phyloP scores from a whole-genome alignment of 345 rosid genomes.

The Eucalyptus cladocalyx region DNA sequence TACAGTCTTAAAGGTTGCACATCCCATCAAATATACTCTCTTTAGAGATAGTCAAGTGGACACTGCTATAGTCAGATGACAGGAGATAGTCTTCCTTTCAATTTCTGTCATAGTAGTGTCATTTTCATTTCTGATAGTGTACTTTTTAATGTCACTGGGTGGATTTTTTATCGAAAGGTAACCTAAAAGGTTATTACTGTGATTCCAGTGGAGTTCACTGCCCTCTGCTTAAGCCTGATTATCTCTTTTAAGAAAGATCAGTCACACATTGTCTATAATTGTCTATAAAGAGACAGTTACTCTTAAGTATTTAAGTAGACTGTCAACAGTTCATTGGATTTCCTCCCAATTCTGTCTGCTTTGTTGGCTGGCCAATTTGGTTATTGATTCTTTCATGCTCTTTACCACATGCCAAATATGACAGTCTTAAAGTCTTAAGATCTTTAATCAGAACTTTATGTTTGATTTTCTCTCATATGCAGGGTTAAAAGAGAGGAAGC shows the following conservation, averaged over 20 bases:
- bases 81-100: background rate
- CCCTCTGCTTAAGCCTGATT: background rate
- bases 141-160: background rate
- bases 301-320: background rate
- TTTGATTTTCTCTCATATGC: background rate
- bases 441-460: background rate
- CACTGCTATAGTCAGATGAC: background rate
- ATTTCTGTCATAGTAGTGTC: background rate
- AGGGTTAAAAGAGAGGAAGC: slow-evolving; percentile 85
- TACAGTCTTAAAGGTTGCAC: background rate
- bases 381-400: background rate
- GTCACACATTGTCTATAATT: background rate
- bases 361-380: background rate
- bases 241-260: background rate
- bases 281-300: background rate
- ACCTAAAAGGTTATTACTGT: background rate
- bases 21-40: background rate
- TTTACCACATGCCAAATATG: background rate
- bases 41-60: background rate
- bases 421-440: background rate
- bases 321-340: background rate
- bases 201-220: background rate
- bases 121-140: background rate
- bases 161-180: background rate
- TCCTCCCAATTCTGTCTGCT: background rate